Percentiles rank a stretch among this genome's conserved stretches.
Evolutionary conservation across 2,329 filamentous ascomycete genomes (phyloP).

Genomic region (Beauveria caledonica): DNA sequence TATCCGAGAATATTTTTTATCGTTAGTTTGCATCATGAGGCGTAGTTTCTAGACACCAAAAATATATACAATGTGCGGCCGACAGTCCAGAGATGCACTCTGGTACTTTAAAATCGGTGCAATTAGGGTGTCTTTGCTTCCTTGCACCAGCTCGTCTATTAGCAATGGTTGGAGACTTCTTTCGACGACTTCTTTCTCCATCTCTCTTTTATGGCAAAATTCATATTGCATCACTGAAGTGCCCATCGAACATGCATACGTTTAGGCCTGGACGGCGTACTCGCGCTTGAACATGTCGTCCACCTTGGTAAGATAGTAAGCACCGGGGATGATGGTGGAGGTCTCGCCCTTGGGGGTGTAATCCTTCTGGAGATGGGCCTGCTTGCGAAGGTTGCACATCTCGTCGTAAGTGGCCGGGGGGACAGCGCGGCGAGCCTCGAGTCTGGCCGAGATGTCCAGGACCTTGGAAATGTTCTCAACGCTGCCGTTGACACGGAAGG

Average conservation of each 20-base stretch:
- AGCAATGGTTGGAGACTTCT: not conserved
- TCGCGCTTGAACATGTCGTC: constrained; percentile 81
- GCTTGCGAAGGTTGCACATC: constrained; percentile 75
- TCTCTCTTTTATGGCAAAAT: not conserved
- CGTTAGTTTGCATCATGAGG: not conserved
- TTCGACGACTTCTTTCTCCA: not conserved
- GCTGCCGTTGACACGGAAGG: constrained; percentile 64
- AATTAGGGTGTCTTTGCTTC: not conserved
- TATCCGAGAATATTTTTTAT: not conserved
- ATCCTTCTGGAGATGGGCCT: constrained; percentile 75
- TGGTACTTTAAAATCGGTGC: not conserved
- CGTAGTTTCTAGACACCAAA: not conserved
- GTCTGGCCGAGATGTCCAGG: constrained; percentile 60
- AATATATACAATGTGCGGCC: constrained; percentile 6
- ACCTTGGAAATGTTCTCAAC: constrained; percentile 59
- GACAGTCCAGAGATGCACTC: not conserved
- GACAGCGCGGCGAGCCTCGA: constrained; percentile 58
- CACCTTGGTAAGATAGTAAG: constrained; percentile 73
- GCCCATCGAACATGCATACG: not conserved
- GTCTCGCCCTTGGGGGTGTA: constrained; percentile 61
- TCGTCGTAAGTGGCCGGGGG: constrained; percentile 67
- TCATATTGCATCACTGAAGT: constrained; percentile 7
- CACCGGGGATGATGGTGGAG: constrained; percentile 56
- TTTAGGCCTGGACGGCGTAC: constrained; percentile 67
- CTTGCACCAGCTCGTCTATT: constrained; percentile 5